Base-by-base conservation (phyloP, 2,329 filamentous ascomycete genomes). In the Penicillium sp. region DNA sequence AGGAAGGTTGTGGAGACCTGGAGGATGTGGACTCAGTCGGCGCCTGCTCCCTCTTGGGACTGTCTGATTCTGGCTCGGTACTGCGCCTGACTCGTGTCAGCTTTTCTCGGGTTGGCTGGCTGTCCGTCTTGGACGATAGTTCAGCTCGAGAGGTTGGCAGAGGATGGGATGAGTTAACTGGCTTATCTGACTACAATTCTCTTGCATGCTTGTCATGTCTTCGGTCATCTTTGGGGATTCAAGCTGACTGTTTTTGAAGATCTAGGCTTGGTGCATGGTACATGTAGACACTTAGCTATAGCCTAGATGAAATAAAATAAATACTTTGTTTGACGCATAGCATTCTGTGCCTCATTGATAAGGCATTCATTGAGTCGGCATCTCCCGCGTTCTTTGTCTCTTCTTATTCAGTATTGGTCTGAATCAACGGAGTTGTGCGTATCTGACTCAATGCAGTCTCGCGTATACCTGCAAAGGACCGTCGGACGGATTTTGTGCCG, bases 1-100 rank as follows among this genome's bases (percentile, higher is more conserved):
- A 71, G 65, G 69, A 71, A 60, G 68, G 70, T 73, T 72, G 70
- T 73, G 70, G 65, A 71, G 67, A 50, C 40, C 47, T 55, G 57
- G 57, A 49, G 36, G 49, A 26, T 42, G 44, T 60, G 56, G 61
- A 54, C 43, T 56, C 42, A 42, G 44, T 68, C 55, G 56, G 43
- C 56, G 54, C 59, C 38, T 55, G 39, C 40, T 47, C 43, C 49
- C 51, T 41, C 44, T 56, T 54, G 40, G 40, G 51, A 44, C 52
- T 48, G 47, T 49, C 42, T 45, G 46, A 8, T 45, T 46, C 37
- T 39, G 40, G 39, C 44, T 28, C 50, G 38, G 51, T 42, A 50
- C 40, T 58, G 59, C 49, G 65, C 59, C 61, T 60, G 66, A 58
- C 66, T 66, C 62, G 66, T 69, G 67, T 57, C 57, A 56, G 52